A percentile compares a stretch with the other conserved stretches of the same genome.
Evolutionary conservation across 2,329 filamentous ascomycete species (phyloP).

Genomic region (Cyphellophora europaea): DNA sequence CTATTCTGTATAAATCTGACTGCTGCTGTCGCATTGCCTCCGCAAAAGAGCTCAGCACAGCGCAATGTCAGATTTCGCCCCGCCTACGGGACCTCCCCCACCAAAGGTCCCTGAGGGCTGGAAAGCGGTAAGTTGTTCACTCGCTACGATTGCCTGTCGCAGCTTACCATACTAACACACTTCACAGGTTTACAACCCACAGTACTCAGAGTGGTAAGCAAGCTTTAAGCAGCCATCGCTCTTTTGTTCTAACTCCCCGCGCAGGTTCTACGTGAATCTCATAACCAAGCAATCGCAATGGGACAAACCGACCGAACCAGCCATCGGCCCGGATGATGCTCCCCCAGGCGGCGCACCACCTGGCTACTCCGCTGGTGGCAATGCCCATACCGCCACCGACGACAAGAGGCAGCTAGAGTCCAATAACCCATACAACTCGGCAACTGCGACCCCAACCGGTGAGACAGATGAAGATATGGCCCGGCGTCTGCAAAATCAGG

Average conservation of each 20-base stretch:
- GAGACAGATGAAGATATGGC: slow-evolving; percentile 64
- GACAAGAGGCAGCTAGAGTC: slow-evolving; percentile 44
- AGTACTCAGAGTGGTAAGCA: slow-evolving; percentile 73
- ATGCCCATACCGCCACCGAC: slow-evolving; percentile 29
- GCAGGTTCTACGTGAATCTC: slow-evolving; percentile 86
- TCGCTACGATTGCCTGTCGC: too few species aligned
- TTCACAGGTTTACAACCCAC: slow-evolving; percentile 60
- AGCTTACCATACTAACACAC: too few species aligned
- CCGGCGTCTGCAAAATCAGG: slow-evolving; percentile 71
- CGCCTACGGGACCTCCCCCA: slow-evolving; percentile 44
- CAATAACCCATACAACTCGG: slow-evolving; percentile 63
- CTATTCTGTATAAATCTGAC: not conserved
- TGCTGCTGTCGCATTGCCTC: too few species aligned
- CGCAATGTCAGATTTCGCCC: slow-evolving; percentile 23
- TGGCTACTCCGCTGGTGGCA: slow-evolving; percentile 48
- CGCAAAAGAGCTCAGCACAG: not conserved
- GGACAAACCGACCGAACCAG: slow-evolving; percentile 68
- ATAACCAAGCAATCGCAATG: slow-evolving; percentile 84
- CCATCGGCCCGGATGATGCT: slow-evolving; percentile 41
- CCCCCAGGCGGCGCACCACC: slow-evolving; percentile 56
- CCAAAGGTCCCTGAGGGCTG: slow-evolving; percentile 66
- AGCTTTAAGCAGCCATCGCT: not conserved
- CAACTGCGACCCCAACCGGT: slow-evolving; percentile 29
- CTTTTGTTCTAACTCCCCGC: not conserved
- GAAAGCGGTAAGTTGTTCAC: too few species aligned